phyloP scores from a whole-genome alignment of 2,329 filamentous ascomycete species.

The Aureobasidium subglaciale region DNA sequence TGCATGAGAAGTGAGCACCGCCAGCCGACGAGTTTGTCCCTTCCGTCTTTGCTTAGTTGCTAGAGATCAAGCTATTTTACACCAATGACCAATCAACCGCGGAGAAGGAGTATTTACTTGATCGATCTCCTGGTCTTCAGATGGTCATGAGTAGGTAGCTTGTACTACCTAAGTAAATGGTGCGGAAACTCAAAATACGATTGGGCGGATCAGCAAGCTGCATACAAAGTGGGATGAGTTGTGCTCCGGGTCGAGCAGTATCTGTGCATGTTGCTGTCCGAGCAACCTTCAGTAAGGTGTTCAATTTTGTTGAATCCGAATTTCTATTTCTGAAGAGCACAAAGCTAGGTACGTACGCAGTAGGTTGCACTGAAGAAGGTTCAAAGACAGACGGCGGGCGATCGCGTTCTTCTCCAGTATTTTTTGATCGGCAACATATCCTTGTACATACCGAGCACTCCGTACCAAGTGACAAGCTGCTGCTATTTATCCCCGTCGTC shows the following conservation, averaged over 20 bases:
- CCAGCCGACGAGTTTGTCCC: neutral
- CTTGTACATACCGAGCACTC: neutral
- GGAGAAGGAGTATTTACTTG: neutral
- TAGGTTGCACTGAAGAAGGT: too few relatives aligned
- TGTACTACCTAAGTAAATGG: constrained; percentile 6
- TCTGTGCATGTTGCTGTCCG: constrained; percentile 5
- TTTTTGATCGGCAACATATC: constrained; percentile 2
- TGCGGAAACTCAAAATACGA: constrained; percentile 8
- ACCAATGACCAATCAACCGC: neutral
- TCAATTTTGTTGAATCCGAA: neutral
- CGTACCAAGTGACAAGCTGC: neutral
- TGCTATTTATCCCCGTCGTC: neutral
- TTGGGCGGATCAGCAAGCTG: constrained; percentile 4
- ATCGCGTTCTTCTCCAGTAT: neutral
- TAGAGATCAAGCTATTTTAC: neutral
- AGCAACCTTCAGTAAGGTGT: constrained; percentile 9
- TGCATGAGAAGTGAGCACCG: neutral
- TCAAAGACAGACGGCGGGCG: neutral
- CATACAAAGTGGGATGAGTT: neutral
- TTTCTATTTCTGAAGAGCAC: neutral
- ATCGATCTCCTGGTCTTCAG: neutral
- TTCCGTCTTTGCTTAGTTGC: neutral
- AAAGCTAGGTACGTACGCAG: neutral
- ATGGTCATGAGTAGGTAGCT: neutral
- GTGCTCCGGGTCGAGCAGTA: neutral